These are phyloP conservation scores for Neurospora sp. DNA, from an alignment of 495 filamentous ascomycete genomes.

Conservation along the genomic window DNA sequence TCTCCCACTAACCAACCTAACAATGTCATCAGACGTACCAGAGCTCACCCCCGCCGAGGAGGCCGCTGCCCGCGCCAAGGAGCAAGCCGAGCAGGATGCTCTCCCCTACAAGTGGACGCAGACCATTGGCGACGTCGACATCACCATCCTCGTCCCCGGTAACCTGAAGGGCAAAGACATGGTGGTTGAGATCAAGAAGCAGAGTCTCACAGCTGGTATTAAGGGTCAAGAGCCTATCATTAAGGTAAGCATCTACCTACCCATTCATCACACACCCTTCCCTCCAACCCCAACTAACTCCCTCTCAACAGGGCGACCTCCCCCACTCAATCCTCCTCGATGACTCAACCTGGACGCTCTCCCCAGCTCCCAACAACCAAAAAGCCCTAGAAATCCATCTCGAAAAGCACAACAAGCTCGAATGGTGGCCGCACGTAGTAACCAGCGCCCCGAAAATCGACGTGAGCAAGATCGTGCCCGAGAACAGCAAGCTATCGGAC, in stretches of 20 bases:
- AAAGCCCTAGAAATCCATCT: constrained; percentile 84
- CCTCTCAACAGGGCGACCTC: constrained; percentile 59
- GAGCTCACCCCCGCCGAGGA: constrained; percentile 52
- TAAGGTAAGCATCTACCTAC: constrained; percentile 45
- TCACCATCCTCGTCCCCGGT: constrained; percentile 60
- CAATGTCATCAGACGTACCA: constrained; percentile 7
- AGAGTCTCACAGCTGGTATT: constrained; percentile 65
- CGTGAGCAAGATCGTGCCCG: constrained; percentile 86
- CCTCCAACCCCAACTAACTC: constrained; percentile 1
- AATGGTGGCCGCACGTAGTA: constrained; percentile 94
- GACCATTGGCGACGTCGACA: constrained; percentile 83
- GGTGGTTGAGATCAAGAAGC: constrained; percentile 72
- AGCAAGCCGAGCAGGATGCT: constrained; percentile 77
- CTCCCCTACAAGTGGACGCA: constrained; percentile 98
- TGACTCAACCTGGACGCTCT: constrained; percentile 91
- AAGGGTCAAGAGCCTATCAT: constrained; percentile 85
- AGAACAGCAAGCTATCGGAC: constrained; percentile 81
- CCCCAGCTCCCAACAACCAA: constrained; percentile 48
- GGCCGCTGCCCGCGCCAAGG: constrained; percentile 61
- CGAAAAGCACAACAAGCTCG: constrained; percentile 93
- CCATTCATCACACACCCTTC: not conserved
- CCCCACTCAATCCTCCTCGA: constrained; percentile 70
- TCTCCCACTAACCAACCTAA: constrained; percentile 7
- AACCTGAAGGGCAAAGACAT: constrained; percentile 81
- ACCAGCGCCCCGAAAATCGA: constrained; percentile 81